Conservation (phyloP, 2,329 filamentous ascomycete species). For the Neofusicoccum ribis region DNA sequence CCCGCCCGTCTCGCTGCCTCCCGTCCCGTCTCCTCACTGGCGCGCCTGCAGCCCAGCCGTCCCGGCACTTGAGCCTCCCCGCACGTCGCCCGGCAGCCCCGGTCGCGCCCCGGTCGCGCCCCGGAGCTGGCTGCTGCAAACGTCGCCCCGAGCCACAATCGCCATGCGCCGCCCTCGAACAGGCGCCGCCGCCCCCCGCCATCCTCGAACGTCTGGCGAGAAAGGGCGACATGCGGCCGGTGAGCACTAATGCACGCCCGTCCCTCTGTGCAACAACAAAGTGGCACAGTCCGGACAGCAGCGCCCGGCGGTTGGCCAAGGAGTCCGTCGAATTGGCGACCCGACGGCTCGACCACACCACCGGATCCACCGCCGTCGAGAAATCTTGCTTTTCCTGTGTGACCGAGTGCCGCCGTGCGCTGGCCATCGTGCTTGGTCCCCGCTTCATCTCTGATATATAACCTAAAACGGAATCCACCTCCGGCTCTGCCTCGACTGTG, state of each 20-base stretch:
- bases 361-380: too few relatives aligned
- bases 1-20: background rate
- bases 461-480: too few relatives aligned
- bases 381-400: too few relatives aligned
- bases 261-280: background rate
- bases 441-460: too few relatives aligned
- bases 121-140: constrained; percentile 9
- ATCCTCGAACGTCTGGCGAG: constrained; percentile 13
- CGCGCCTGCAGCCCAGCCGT: background rate
- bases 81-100: background rate
- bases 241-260: constrained; percentile 11
- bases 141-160: background rate
- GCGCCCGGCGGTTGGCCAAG: background rate
- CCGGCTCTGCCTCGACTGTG: too few relatives aligned
- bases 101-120: background rate
- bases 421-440: too few relatives aligned
- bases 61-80: background rate
- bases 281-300: background rate
- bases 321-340: background rate
- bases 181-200: background rate
- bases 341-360: background rate
- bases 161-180: background rate
- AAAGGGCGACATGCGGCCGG: constrained; percentile 18
- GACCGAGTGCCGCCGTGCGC: too few relatives aligned
- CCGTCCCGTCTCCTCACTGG: background rate